These are phyloP conservation scores for Macadamia integrifolia DNA, from an alignment of 164 flowering plant genomes.

Conservation along the genomic window DNA sequence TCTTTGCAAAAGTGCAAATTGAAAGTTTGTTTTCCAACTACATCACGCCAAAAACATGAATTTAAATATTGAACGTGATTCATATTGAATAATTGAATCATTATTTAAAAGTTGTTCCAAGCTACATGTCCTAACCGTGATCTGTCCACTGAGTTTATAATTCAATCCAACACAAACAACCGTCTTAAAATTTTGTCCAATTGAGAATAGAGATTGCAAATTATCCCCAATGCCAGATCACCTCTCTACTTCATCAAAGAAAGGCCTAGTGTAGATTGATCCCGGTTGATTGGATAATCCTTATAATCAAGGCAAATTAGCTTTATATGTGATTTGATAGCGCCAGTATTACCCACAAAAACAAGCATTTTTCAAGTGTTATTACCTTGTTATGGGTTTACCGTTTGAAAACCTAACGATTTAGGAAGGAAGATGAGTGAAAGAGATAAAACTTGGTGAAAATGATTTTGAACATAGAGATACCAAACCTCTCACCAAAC, in stretches of 20 bases:
- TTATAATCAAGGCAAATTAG: slow-evolving; percentile 64
- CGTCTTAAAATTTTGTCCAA: slow-evolving; percentile 72
- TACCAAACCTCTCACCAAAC: too few species aligned
- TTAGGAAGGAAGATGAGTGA: too few species aligned
- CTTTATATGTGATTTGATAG: slow-evolving; percentile 83
- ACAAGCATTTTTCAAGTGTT: slow-evolving; percentile 58
- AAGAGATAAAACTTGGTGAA: too few species aligned
- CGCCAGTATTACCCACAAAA: slow-evolving; percentile 74
- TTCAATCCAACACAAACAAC: slow-evolving; percentile 74
- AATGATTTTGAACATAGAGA: too few species aligned
- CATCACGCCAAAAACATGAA: too few species aligned
- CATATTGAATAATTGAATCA: too few species aligned
- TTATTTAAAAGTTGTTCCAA: slow-evolving; percentile 55
- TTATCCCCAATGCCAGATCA: slow-evolving; percentile 80
- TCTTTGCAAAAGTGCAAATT: too few species aligned
- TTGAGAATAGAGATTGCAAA: slow-evolving; percentile 65
- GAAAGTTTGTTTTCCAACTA: too few species aligned
- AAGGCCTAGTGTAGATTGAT: slow-evolving; percentile 65
- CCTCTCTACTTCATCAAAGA: slow-evolving; percentile 95
- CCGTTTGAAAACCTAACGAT: too few species aligned
- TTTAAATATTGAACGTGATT: too few species aligned
- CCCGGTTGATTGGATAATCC: slow-evolving; percentile 83
- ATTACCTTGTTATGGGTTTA: slow-evolving; percentile 11
- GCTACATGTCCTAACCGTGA: slow-evolving; percentile 73
- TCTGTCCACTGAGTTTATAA: slow-evolving; percentile 86